Base-by-base conservation (phyloP, 2,329 filamentous ascomycete species). In the Monosporascus sp. region DNA sequence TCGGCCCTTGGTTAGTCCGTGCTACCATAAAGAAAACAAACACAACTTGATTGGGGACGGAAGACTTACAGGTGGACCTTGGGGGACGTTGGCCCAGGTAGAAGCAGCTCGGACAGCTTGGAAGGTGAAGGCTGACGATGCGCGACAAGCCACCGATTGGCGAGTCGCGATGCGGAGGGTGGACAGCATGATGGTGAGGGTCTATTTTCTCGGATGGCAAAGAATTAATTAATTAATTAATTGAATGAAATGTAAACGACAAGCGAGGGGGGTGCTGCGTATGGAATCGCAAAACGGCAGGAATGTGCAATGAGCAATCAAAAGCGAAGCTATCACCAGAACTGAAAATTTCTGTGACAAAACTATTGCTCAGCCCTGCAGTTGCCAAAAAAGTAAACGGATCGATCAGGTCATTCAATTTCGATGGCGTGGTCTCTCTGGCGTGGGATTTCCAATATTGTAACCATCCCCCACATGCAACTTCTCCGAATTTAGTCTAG, bases 31-130 rank as follows among this genome's bases (percentile, higher is more conserved):
- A 44, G 17, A 45, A 15, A 26, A 60, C 57, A 50, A 61, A 58
- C 56, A 63, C 65, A 63, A 55, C 37, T 18, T 51, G 45, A 51
- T 53, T 41, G 48, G 37, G 44, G 51, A 50, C 37, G 55, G 41
- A 55, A 38, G 51, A 83, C 88, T 75, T 84, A 94, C 91, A 70
- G 93, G 92, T 82, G 93, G 93, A 60, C 93, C 93, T 77, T 97
- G 90, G 63, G 90, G 87, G 52, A 97, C 91, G 68, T 89, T 88
- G 69, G 89, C 84, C 92, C 93, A 97, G 63, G 88, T 89, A 57
- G 91, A 96, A 63, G 84, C 86, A 65, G 86, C 72, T 61, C 79
- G 82, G 52, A 72, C 62, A 59, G 71, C 72, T 54, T 70, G 67
- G 48, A 75, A 65, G 61, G 70, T 70, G 61, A 74, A 63, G 58